Conservation (phyloP, 1,284 basidiomycete genomes). For the Rhodofomes roseus region DNA sequence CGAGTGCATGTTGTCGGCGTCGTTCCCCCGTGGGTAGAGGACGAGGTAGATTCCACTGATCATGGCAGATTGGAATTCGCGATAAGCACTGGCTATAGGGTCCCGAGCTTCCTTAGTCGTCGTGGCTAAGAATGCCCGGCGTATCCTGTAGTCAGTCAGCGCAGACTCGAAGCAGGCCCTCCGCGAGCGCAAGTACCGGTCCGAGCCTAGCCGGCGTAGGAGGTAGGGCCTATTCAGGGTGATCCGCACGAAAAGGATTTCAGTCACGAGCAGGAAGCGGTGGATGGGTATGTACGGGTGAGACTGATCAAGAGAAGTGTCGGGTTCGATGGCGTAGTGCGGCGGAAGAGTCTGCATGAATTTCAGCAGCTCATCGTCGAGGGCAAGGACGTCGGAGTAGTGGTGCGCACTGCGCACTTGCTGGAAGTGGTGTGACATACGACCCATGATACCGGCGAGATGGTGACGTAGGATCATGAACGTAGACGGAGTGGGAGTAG, state of each 20-base stretch:
- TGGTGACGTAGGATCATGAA: slow-evolving; percentile 87
- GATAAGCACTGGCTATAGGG: slow-evolving; percentile 73
- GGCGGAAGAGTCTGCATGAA: slow-evolving; percentile 78
- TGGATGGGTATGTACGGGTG: slow-evolving; percentile 67
- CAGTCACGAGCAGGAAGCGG: slow-evolving; percentile 76
- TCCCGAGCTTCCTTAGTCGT: slow-evolving; percentile 59
- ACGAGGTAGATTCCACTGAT: slow-evolving; percentile 82
- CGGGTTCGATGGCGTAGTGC: slow-evolving; percentile 73
- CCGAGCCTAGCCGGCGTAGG: slow-evolving; percentile 65
- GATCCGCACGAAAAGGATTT: slow-evolving; percentile 77
- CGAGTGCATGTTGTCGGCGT: slow-evolving; percentile 66
- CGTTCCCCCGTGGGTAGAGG: slow-evolving; percentile 66
- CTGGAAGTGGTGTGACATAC: slow-evolving; percentile 94
- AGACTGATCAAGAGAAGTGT: slow-evolving; percentile 72
- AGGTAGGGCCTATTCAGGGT: slow-evolving; percentile 78
- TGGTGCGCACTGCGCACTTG: slow-evolving; percentile 80
- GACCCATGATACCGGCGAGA: slow-evolving; percentile 83
- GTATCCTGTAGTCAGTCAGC: slow-evolving; percentile 70
- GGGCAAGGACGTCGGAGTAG: slow-evolving; percentile 79
- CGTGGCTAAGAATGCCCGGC: slow-evolving; percentile 59
- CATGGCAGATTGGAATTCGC: slow-evolving; percentile 84
- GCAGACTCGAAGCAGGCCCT: slow-evolving; percentile 79
- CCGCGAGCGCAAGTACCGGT: slow-evolving; percentile 73
- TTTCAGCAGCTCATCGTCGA: slow-evolving; percentile 84
- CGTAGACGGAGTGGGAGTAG: slow-evolving; percentile 78